A percentile compares a stretch with the other conserved stretches of the same genome.
Conservation (phyloP, 2,329 filamentous ascomycete genomes). For the Nigrospora osmanthi region DNA sequence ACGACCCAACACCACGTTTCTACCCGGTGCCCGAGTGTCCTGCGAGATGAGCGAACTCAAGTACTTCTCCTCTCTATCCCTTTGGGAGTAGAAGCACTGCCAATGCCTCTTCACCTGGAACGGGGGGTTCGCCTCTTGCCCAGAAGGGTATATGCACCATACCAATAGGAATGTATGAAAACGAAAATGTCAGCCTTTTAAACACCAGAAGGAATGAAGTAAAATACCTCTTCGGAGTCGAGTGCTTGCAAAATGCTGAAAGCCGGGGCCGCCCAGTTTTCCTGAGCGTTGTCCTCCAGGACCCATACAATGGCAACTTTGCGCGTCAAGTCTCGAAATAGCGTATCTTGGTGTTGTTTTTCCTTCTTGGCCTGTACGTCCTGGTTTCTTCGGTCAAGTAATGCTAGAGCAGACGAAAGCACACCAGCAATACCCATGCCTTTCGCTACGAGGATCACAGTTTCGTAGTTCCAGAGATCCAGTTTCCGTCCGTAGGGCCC, state of each 20-base stretch:
- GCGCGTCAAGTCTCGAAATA: background rate
- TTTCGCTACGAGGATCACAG: slow-evolving; percentile 8
- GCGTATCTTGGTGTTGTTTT: background rate
- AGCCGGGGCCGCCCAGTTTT: background rate
- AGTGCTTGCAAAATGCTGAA: background rate
- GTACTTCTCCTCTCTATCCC: background rate
- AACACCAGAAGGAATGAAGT: background rate
- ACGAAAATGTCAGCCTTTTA: background rate
- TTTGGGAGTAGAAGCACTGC: background rate
- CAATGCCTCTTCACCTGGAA: background rate
- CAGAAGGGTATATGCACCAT: background rate
- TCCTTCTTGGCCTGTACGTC: too few relatives aligned
- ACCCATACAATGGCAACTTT: background rate
- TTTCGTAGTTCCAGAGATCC: slow-evolving; percentile 7
- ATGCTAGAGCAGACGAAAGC: slow-evolving; percentile 5
- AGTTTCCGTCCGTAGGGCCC: slow-evolving; percentile 8
- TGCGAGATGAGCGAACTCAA: background rate
- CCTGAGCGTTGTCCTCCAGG: background rate
- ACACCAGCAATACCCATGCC: slow-evolving; percentile 11
- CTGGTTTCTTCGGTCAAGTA: too few relatives aligned
- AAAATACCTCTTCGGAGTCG: background rate
- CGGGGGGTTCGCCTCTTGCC: background rate
- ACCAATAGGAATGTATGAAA: background rate
- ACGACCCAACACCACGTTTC: background rate
- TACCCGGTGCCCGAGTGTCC: background rate